Conservation (phyloP, 2,329 filamentous ascomycete genomes). For the Dryadomyces quercivorus region DNA sequence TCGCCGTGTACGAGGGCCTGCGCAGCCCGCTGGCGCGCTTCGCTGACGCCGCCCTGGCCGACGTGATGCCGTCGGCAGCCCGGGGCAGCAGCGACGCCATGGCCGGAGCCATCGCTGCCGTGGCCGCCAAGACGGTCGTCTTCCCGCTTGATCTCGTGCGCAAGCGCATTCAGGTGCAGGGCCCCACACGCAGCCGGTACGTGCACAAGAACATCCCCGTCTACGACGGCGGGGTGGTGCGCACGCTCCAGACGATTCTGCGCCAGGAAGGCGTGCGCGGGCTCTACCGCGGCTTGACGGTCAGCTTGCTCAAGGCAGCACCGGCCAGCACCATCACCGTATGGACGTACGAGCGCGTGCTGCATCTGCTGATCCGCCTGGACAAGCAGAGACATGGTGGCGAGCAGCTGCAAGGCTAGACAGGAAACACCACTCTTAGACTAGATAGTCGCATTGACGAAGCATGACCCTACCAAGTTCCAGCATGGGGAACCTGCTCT, state of each 20-base stretch:
- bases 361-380: constrained; percentile 43
- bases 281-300: constrained; percentile 75
- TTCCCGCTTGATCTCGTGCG: constrained; percentile 89
- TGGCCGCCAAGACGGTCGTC: constrained; percentile 76
- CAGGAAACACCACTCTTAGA: too few relatives aligned
- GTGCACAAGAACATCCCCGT: constrained; percentile 80
- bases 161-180: constrained; percentile 91
- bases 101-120: constrained; percentile 67
- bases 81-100: constrained; percentile 73
- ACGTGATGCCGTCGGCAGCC: constrained; percentile 22
- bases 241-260: constrained; percentile 57
- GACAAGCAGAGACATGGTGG: constrained; percentile 11
- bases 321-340: constrained; percentile 88
- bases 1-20: constrained; percentile 73
- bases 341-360: constrained; percentile 79
- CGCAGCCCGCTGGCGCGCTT: constrained; percentile 44
- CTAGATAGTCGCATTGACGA: not conserved
- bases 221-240: constrained; percentile 55
- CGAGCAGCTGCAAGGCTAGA: too few relatives aligned
- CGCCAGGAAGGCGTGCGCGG: constrained; percentile 63
- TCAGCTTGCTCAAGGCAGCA: constrained; percentile 85
- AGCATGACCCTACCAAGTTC: not conserved
- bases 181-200: constrained; percentile 68
- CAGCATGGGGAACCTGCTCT: not conserved
- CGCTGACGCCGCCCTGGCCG: not conserved